Evolutionary conservation across 2,329 filamentous ascomycete genomes (phyloP), one percentile per base, ranked within the genome.

Genomic region (Boeremia lycopersici): DNA sequence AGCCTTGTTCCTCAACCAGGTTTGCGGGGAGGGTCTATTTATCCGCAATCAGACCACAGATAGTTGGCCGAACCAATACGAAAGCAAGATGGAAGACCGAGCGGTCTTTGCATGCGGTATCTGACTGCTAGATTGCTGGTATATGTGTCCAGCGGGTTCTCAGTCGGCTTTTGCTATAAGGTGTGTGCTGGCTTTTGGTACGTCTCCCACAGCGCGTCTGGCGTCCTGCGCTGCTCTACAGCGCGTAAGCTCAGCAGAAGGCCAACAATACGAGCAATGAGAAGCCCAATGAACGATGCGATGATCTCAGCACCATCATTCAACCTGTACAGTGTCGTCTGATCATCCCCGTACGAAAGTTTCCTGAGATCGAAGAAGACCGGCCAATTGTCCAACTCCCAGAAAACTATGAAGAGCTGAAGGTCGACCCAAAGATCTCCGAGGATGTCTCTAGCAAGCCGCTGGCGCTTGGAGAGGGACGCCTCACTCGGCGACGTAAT

Each of bases 351-450:
- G 6, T n/a, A 19, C 0, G 23, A 11, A 4, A 40, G 44, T 33
- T 17, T 25, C 30, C 35, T 41, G 7, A 46, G 1, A 25, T 41
- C 36, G 13, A 63, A 4, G 12, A 74, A 59, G 17, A 73, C 61
- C 11, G 72, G 70, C 56, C 59, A 72, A 52, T 73, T 74, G 52
- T 74, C 71, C 48, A 73, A 41, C 7, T 65, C 60, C 52, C 59
- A 60, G 36, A 73, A 74, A 2, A 73, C 56, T 0, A 64, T 30
- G 26, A 67, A 66, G 7, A 74, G 48, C 41, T 65, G 64, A 9
- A 71, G 44, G 3, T 31, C 44, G 2, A 69, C 42, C 62, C 66
- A 69, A 34, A 53, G 57, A 1, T 42, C 28, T 8, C 56, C 48
- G 13, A 67, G 23, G 19, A 56, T 1, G 28, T 19, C 23, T 35